Conservation (phyloP, 208 protist genomes). For the Trypanosomatidae sp. region DNA sequence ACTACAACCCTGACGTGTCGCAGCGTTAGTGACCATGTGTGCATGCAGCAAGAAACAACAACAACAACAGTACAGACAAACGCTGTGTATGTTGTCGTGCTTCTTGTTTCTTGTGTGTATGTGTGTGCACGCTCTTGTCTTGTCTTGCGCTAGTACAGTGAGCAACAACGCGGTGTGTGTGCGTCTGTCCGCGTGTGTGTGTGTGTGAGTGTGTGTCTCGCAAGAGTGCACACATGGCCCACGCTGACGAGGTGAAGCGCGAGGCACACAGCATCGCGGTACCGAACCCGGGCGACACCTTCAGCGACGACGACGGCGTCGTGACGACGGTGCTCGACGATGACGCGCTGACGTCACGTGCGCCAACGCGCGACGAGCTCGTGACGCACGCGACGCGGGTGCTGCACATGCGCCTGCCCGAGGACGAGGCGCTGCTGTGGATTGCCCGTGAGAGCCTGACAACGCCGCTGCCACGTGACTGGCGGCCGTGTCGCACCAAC, state of each 20-base stretch:
- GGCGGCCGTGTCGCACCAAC: conserved; percentile 89
- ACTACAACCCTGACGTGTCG: conserved; percentile 68
- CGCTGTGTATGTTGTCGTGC: neutral
- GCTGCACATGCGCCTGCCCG: conserved; percentile 83
- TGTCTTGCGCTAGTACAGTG: neutral
- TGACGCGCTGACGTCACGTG: conserved; percentile 70
- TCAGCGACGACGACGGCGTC: conserved; percentile 67
- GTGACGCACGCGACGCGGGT: conserved; percentile 87
- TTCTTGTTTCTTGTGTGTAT: neutral
- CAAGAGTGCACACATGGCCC: neutral
- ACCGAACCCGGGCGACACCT: conserved; percentile 52
- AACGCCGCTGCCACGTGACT: conserved; percentile 89
- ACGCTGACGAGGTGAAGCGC: neutral
- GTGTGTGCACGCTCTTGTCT: neutral
- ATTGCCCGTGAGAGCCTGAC: conserved; percentile 90
- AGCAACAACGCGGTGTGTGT: neutral
- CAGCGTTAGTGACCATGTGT: conserved; percentile 6
- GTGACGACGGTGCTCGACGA: conserved; percentile 85
- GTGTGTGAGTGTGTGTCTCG: neutral
- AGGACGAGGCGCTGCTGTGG: conserved; percentile 84
- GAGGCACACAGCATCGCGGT: conserved; percentile 9
- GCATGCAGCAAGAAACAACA: neutral
- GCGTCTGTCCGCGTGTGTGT: conserved; percentile 3
- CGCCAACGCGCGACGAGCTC: conserved; percentile 87
- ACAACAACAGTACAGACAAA: neutral